Evolutionary conservation across 345 rosid species (phyloP).

Genomic region (Eucalyptus curtisii): DNA sequence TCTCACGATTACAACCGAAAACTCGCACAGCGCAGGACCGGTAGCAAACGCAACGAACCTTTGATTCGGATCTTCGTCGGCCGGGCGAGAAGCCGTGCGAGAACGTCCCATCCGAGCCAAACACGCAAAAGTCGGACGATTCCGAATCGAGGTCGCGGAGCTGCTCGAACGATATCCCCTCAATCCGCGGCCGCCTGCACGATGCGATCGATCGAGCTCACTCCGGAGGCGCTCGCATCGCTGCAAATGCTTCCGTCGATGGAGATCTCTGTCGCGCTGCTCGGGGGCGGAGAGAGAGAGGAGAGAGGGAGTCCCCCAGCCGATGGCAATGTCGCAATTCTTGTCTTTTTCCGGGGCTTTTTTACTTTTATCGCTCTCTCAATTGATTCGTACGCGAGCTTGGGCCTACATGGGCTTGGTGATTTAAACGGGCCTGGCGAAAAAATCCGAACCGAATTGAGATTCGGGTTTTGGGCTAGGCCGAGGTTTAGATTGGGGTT

Average conservation of each 20-base stretch:
- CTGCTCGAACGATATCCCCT: background rate
- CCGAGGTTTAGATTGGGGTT: background rate
- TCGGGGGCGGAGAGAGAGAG: background rate
- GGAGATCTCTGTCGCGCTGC: background rate
- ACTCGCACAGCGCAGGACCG: background rate
- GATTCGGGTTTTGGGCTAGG: background rate
- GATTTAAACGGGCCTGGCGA: background rate
- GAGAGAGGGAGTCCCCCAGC: background rate
- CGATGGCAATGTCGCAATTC: background rate
- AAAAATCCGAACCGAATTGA: background rate
- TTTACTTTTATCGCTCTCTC: background rate
- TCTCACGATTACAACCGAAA: background rate
- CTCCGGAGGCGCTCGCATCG: background rate
- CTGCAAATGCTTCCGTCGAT: background rate
- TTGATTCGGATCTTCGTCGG: conserved; percentile 2
- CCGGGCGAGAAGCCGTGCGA: conserved; percentile 1
- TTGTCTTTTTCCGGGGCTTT: background rate
- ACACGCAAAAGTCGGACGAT: background rate
- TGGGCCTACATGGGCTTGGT: background rate
- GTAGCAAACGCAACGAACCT: background rate
- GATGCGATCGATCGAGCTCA: background rate
- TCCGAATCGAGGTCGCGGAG: background rate
- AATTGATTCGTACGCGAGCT: background rate
- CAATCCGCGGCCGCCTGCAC: background rate
- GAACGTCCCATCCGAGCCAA: conserved; percentile 18